Conservation (phyloP, 495 filamentous ascomycete species). For the Podospora appendiculata region DNA sequence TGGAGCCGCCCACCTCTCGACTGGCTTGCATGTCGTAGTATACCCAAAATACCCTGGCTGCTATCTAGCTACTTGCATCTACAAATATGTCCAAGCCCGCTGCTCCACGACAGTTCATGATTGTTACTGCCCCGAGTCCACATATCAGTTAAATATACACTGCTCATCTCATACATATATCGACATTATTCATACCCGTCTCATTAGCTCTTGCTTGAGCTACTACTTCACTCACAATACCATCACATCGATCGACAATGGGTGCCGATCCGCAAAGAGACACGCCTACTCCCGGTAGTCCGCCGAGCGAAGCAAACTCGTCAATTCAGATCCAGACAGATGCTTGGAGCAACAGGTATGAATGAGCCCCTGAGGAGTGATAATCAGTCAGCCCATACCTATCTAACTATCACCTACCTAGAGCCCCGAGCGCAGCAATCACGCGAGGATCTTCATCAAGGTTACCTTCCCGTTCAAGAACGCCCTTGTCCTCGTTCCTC, state of each 20-base stretch:
- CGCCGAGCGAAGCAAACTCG: conserved; percentile 17
- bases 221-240: not conserved
- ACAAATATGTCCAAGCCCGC: not conserved
- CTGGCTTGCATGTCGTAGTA: too few species aligned
- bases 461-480: conserved; percentile 5
- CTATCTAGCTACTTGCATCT: not conserved
- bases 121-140: too few species aligned
- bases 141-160: not conserved
- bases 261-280: not conserved
- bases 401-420: not conserved
- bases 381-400: not conserved
- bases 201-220: not conserved
- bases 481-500: conserved; percentile 4
- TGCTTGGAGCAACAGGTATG: conserved; percentile 16
- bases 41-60: too few species aligned
- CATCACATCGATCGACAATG: conserved; percentile 1
- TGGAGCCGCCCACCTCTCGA: not conserved
- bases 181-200: not conserved
- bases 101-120: not conserved
- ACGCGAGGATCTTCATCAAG: conserved; percentile 5
- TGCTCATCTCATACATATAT: not conserved
- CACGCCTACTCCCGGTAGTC: conserved; percentile 3
- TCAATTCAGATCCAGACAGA: conserved; percentile 21
- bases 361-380: not conserved
- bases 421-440: not conserved